Percentiles rank a stretch among this genome's conserved stretches.
Conservation (phyloP, 768 basidiomycete species). For the Tremella mesenterica region DNA sequence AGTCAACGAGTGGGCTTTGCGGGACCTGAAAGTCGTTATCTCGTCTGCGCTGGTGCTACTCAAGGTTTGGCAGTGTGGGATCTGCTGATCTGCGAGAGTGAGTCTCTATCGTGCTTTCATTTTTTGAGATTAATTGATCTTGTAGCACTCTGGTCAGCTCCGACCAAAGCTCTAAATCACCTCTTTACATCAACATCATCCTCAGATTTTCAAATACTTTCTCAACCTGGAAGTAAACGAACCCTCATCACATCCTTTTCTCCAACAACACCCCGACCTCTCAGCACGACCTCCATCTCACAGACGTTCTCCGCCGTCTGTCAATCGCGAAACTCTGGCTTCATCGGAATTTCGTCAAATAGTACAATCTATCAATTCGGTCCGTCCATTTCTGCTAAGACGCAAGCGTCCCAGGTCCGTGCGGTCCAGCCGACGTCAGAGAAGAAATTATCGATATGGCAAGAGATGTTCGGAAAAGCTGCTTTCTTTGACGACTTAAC, state of each 20-base stretch:
- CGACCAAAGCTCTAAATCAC: not conserved
- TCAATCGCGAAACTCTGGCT: not conserved
- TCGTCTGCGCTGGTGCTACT: conserved; percentile 49
- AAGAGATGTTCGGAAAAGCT: conserved; percentile 80
- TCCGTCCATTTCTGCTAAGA: conserved; percentile 37
- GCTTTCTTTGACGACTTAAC: conserved; percentile 49
- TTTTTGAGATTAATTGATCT: no score
- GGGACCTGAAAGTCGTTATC: conserved; percentile 61
- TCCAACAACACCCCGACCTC: not conserved
- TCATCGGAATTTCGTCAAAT: conserved; percentile 24
- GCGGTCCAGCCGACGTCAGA: conserved; percentile 45
- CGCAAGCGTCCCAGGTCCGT: conserved; percentile 50
- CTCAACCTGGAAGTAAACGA: not conserved
- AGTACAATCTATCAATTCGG: conserved; percentile 43
- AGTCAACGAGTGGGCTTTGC: conserved; percentile 54
- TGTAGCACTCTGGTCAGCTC: not conserved
- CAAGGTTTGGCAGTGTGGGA: conserved; percentile 44
- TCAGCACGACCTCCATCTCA: not conserved
- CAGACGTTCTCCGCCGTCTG: conserved; percentile 1
- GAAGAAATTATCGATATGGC: conserved; percentile 60
- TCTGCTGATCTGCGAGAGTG: conserved; percentile 43
- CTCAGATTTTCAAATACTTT: not conserved
- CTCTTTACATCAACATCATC: not conserved
- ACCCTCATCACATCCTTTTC: not conserved
- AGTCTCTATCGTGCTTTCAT: no score